Conservation (phyloP, 164 flowering plant species). For the Nymphaea thermarum region DNA sequence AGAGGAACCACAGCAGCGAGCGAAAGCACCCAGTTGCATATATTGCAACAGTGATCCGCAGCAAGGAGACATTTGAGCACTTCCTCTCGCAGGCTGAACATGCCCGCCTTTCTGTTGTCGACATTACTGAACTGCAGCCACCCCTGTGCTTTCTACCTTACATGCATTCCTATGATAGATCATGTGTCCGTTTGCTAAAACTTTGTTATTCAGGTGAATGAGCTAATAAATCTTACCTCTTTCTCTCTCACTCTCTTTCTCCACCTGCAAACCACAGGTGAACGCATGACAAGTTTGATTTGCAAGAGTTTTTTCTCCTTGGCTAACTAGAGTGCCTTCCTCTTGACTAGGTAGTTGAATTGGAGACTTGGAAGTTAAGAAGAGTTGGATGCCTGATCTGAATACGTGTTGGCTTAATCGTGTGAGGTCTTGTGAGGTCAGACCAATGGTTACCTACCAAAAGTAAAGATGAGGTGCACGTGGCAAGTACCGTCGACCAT, state of each 20-base stretch:
- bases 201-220: not conserved
- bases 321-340: too few relatives aligned
- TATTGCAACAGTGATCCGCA: constrained; percentile 79
- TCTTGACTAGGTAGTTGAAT: too few relatives aligned
- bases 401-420: too few relatives aligned
- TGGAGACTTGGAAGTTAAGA: too few relatives aligned
- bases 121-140: constrained; percentile 36
- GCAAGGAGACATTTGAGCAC: constrained; percentile 50
- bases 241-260: not conserved
- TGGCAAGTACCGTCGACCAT: too few relatives aligned
- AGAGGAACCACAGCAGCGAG: not conserved
- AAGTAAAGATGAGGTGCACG: too few relatives aligned
- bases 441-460: too few relatives aligned
- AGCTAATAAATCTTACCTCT: not conserved
- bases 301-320: too few relatives aligned
- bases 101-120: constrained; percentile 41
- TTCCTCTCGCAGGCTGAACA: constrained; percentile 41
- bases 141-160: constrained; percentile 60
- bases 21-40: constrained; percentile 37
- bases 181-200: constrained; percentile 34
- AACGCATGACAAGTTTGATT: too few relatives aligned
- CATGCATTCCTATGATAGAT: constrained; percentile 51
- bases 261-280: not conserved
- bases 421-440: too few relatives aligned
- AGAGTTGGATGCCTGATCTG: too few relatives aligned